Base-by-base conservation (phyloP, 495 filamentous ascomycete genomes). In the Aspergillus taichungensis region DNA sequence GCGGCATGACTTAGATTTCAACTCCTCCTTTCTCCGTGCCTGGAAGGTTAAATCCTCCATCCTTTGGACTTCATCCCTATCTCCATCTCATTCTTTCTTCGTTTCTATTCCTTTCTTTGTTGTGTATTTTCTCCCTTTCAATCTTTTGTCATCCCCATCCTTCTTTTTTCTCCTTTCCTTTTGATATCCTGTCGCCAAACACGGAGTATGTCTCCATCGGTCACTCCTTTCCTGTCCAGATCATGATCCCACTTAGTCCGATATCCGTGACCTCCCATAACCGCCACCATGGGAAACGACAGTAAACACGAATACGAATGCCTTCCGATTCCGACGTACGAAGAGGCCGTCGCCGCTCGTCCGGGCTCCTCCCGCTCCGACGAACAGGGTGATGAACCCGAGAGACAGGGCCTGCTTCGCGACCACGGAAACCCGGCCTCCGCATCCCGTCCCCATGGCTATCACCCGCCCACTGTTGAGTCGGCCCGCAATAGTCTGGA, bases 241-340 rank as follows among this genome's bases (percentile, higher is more conserved):
- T 63, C 67, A 73, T 73, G 69, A 73, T 64, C 58, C 56, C 56
- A 54, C 55, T 52, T 59, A 56, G 51, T 56, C 37, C 57, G 47
- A 34, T 50, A 50, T 56, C 52, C 51, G 54, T 56, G 53, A 51
- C 54, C 50, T 45, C 61, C 51, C 47, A 34, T 41, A 48, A 51
- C 43, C 50, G 48, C 46, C 66, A 53, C 57, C 53, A 80, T 80
- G 76, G 63, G 70, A 52, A 71, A 76, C 68, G 75, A 80, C 48
- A 78, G 78, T 53, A 82, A 80, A 63, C 67, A 69, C 48, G 60
- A 77, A 14, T 82, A 83, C 63, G 77, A 82, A 54, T 62, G 75
- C 40, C 75, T 87, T 43, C 90, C 92, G 13, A 95, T 97, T 64
- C 91, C 91, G 7, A 82, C 84, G 33, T 98, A 98, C 74, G 91